Conservation (phyloP, 2,329 filamentous ascomycete species). For the Epicoccum nigrum region DNA sequence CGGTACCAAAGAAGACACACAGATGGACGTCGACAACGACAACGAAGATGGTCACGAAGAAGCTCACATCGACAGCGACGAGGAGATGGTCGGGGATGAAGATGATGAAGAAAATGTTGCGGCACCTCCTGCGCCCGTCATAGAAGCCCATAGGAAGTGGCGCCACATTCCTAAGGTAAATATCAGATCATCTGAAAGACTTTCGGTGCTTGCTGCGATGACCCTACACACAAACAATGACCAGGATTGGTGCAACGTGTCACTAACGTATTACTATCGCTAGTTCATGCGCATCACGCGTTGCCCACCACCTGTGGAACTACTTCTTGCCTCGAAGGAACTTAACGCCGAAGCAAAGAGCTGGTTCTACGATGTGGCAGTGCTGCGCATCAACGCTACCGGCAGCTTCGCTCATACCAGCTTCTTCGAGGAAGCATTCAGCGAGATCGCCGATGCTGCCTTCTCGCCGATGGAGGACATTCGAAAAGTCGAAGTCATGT, state of each 20-base stretch:
- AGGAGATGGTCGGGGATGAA: slow-evolving; percentile 7
- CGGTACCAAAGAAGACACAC: not conserved
- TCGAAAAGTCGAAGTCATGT: slow-evolving; percentile 38
- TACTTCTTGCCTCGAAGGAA: slow-evolving; percentile 38
- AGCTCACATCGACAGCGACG: slow-evolving; percentile 4
- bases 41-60: not conserved
- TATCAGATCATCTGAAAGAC: no score
- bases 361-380: slow-evolving; percentile 44
- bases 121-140: slow-evolving; percentile 12
- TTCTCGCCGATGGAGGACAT: slow-evolving; percentile 46
- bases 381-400: slow-evolving; percentile 40
- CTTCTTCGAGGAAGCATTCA: slow-evolving; percentile 41
- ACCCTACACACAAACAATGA: no score
- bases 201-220: no score
- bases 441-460: slow-evolving; percentile 34
- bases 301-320: slow-evolving; percentile 37
- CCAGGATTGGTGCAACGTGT: not conserved
- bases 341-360: slow-evolving; percentile 37
- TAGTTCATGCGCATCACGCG: slow-evolving; percentile 41
- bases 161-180: slow-evolving; percentile 37
- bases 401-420: slow-evolving; percentile 41
- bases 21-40: not conserved
- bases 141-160: slow-evolving; percentile 36
- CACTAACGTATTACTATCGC: slow-evolving; percentile 1
- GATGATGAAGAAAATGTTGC: not conserved